Base-by-base conservation (phyloP, 306 rosid genomes). In the Lathyrus sativus region DNA sequence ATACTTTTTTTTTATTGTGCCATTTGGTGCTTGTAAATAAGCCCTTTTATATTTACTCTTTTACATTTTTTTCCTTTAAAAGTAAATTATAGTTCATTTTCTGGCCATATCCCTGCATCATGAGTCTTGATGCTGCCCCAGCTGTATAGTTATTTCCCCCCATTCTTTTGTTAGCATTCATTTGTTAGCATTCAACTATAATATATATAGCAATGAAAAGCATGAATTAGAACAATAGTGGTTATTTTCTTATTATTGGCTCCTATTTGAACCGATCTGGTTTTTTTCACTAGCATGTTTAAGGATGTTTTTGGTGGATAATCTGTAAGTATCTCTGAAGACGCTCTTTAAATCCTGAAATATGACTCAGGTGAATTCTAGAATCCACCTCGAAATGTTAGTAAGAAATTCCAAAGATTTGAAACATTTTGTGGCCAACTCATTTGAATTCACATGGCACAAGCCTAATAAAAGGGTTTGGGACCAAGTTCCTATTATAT, bases 91-190 rank as follows among this genome's bases (percentile, higher is more conserved):
- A 38, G 46, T 59, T 37, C 69, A 67, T 61, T 38, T 76, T 51
- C 55, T 76, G 60, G 50, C 65, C 73, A 29, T 67, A 48, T 67
- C 81, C 85, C 80, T 37, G 5, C 59, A 62, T 53, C 78, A 61
- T 65, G 39, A 28, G 53, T 53, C 78, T 51, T 65, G 39, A 28
- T 26, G 62, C 18, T 22, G 78, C 76, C 86, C 85, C 78, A 58
- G 60, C 66, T 62, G 84, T 79, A 80, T 77, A 89, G 74, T 78
- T 80, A 74, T 82, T 88, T 82, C 82, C 80, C 7, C 10, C 80
- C 75, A 90, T 90, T 87, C 86, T 86, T 90, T 83, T 61, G 79
- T 80, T 87, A 35, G 39, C 75, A 90, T 90, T 87, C 85, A 85
- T 90, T 83, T 61, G 79, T 82, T 87, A 71, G 83, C 78, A 82